These are phyloP conservation scores for Dendrobium chrysotoxum DNA, from an alignment of 106 monocot genomes.

Conservation along the genomic window DNA sequence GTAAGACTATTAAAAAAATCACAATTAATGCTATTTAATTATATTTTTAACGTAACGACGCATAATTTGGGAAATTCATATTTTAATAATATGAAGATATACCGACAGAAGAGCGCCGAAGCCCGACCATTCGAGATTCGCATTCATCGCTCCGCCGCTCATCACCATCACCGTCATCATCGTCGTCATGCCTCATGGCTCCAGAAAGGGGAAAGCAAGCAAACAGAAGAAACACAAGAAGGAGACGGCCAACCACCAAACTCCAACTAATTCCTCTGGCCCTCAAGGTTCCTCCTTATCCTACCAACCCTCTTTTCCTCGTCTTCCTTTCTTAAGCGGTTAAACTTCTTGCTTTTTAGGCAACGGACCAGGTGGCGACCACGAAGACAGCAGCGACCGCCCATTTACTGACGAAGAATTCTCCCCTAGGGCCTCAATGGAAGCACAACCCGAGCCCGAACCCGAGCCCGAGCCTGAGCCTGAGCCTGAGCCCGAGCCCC, in stretches of 20 bases:
- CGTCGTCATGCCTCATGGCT: slow-evolving; percentile 18
- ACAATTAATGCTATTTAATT: no score
- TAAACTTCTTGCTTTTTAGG: slow-evolving; percentile 1
- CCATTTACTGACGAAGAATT: neutral
- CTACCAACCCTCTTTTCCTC: neutral
- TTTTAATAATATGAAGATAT: no score
- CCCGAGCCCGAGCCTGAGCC: neutral
- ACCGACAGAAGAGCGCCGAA: no score
- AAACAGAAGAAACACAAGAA: slow-evolving; percentile 20
- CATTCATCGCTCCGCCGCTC: neutral
- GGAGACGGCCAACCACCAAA: slow-evolving; percentile 4
- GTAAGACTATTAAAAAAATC: no score
- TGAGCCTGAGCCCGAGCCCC: neutral
- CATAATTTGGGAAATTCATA: no score
- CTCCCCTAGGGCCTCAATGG: neutral
- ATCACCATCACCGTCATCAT: neutral
- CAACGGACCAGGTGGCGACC: neutral
- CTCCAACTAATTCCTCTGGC: neutral
- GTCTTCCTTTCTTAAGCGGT: neutral
- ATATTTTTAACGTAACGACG: no score
- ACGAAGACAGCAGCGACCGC: neutral
- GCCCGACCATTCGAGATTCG: neutral
- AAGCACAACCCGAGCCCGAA: neutral
- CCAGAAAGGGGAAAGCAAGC: slow-evolving; percentile 21
- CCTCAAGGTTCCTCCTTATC: slow-evolving; percentile 7